phyloP scores from a whole-genome alignment of 1,139 yeast genomes.

The Diutina catenulata region DNA sequence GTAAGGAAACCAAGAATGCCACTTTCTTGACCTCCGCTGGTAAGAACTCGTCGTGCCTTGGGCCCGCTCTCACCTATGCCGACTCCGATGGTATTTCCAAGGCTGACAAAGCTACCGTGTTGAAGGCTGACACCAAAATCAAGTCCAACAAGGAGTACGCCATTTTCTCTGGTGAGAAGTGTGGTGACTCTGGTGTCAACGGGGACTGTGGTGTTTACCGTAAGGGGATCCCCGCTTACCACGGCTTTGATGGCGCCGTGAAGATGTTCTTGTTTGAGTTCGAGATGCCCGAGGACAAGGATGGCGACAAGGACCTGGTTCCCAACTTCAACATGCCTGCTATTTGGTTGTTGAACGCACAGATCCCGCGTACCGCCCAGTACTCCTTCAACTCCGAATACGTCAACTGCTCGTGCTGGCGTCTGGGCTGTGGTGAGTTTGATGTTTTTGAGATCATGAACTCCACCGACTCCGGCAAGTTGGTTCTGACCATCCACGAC shows the following conservation, averaged over 20 bases:
- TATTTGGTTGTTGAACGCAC: slow-evolving; percentile 88
- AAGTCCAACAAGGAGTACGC: slow-evolving; percentile 65
- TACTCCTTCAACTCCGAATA: slow-evolving; percentile 51
- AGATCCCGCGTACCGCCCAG: slow-evolving; percentile 88
- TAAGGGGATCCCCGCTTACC: slow-evolving; percentile 78
- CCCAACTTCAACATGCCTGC: slow-evolving; percentile 86
- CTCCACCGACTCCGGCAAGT: slow-evolving; percentile 57
- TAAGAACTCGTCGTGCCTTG: slow-evolving; percentile 67
- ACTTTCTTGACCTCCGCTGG: slow-evolving; percentile 80
- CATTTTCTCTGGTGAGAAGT: slow-evolving; percentile 60
- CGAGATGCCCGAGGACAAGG: slow-evolving; percentile 69
- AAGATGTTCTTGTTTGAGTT: slow-evolving; percentile 88
- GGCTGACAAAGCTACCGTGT: slow-evolving; percentile 50
- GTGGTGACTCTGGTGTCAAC: slow-evolving; percentile 35
- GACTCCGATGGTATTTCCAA: slow-evolving; percentile 59
- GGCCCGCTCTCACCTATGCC: slow-evolving; percentile 77
- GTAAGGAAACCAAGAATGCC: slow-evolving; percentile 41
- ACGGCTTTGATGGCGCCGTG: slow-evolving; percentile 70
- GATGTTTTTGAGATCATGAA: slow-evolving; percentile 70
- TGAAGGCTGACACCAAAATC: slow-evolving; percentile 47
- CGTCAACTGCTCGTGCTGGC: slow-evolving; percentile 75
- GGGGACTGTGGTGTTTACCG: slow-evolving; percentile 84
- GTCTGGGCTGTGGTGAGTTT: slow-evolving; percentile 92
- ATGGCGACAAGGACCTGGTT: slow-evolving; percentile 14
- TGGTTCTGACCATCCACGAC: slow-evolving; percentile 76